phyloP scores from a whole-genome alignment of 208 protist genomes.

The Trypanosoma mega region DNA sequence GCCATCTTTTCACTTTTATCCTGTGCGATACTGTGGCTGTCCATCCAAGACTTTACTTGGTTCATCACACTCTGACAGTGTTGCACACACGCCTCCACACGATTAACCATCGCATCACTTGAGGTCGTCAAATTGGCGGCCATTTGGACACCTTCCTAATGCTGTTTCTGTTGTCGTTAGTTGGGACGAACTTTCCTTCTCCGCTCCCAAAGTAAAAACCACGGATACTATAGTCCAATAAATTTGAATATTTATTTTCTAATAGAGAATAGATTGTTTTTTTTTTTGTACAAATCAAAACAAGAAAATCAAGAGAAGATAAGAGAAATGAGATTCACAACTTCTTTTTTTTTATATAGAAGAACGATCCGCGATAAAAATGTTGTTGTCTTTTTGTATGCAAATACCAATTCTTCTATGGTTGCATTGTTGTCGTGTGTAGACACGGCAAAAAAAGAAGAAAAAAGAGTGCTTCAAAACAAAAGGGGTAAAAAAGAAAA shows the following conservation, averaged over 20 bases:
- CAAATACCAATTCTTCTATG: conserved; percentile 1
- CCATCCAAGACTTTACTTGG: not conserved
- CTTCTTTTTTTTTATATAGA: conserved; percentile 10
- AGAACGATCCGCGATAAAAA: too few species aligned
- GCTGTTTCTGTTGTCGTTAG: not conserved
- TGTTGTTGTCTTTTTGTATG: not conserved
- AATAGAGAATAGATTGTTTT: too few species aligned
- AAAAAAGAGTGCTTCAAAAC: not conserved
- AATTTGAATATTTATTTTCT: too few species aligned
- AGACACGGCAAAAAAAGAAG: conserved; percentile 1
- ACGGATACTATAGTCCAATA: too few species aligned
- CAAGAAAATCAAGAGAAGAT: conserved; percentile 9
- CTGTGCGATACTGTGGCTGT: not conserved
- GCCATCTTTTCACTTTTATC: too few species aligned
- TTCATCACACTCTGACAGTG: conserved; percentile 10
- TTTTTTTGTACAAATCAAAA: conserved; percentile 20
- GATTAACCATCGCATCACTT: too few species aligned
- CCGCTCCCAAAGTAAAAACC: too few species aligned
- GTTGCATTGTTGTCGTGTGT: not conserved
- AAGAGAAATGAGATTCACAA: not conserved
- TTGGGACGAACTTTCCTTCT: too few species aligned
- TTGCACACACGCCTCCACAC: conserved; percentile 4
- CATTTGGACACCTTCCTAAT: not conserved
- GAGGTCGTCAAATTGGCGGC: not conserved
- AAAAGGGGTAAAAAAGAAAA: conserved; percentile 8